These are phyloP conservation scores for Globisporangium camurandrum DNA, from an alignment of 352 stramenopile genomes.

Conservation along the genomic window DNA sequence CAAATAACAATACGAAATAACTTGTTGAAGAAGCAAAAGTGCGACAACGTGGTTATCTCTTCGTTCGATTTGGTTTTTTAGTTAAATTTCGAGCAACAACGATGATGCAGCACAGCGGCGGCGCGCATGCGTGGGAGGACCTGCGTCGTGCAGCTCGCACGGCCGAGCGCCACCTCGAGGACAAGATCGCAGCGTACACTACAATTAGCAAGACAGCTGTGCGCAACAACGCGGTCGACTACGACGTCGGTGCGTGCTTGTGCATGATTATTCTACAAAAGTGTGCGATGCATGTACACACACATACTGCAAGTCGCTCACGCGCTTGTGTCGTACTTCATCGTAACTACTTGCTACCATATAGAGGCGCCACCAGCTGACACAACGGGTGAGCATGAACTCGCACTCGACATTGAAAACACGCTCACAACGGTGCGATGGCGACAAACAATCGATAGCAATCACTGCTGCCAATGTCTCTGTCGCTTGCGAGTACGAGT, in stretches of 20 bases:
- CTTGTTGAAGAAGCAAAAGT: neutral
- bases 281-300: neutral
- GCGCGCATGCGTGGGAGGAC: constrained; percentile 61
- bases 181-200: constrained; percentile 73
- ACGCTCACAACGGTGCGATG: constrained; percentile 41
- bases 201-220: constrained; percentile 41
- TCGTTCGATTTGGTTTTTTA: too few species aligned
- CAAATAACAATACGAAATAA: neutral
- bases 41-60: neutral
- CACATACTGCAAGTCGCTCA: too few species aligned
- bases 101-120: constrained; percentile 48
- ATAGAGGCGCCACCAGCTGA: constrained; percentile 62
- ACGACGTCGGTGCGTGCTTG: constrained; percentile 50
- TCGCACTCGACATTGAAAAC: constrained; percentile 77
- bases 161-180: constrained; percentile 71
- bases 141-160: constrained; percentile 55
- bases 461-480: neutral
- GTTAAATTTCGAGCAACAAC: too few species aligned
- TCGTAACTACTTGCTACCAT: too few species aligned
- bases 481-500: neutral
- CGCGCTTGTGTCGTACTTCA: too few species aligned
- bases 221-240: constrained; percentile 23
- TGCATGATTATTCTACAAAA: neutral
- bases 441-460: too few species aligned
- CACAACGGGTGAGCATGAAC: constrained; percentile 45